Evolutionary conservation across 352 stramenopile genomes (phyloP).

Genomic region (Pythium biforme): DNA sequence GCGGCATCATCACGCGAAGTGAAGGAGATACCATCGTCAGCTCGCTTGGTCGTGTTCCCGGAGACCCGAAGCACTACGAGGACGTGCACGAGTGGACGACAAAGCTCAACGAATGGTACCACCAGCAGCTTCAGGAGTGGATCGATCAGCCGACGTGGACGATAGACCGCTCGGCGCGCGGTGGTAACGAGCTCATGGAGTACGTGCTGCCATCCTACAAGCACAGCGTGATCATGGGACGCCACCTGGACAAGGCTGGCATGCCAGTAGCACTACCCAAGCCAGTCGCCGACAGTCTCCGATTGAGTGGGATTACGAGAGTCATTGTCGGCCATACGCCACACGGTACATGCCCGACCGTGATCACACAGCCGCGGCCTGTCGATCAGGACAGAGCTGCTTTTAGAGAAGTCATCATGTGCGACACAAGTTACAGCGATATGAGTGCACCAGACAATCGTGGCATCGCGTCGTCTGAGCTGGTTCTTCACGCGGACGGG

Average conservation of each 20-base stretch:
- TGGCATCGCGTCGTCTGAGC: conserved; percentile 67
- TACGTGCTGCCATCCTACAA: conserved; percentile 66
- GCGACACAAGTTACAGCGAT: conserved; percentile 93
- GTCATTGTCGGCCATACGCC: conserved; percentile 92
- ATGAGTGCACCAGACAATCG: conserved; percentile 67
- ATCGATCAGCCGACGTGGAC: conserved; percentile 77
- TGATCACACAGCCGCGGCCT: conserved; percentile 54
- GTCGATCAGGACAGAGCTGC: conserved; percentile 1
- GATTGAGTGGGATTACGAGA: conserved; percentile 71
- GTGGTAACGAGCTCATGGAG: conserved; percentile 64
- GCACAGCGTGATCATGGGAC: conserved; percentile 73
- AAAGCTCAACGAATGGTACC: conserved; percentile 85
- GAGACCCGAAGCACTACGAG: conserved; percentile 31
- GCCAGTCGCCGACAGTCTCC: conserved; percentile 50
- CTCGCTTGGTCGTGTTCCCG: conserved; percentile 77
- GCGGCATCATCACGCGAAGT: conserved; percentile 65
- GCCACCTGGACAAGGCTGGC: conserved; percentile 63
- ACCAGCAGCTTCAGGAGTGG: conserved; percentile 72
- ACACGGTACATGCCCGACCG: conserved; percentile 89
- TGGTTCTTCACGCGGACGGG: conserved; percentile 66
- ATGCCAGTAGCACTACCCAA: conserved; percentile 65
- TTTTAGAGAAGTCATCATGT: conserved; percentile 86
- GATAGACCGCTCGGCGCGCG: conserved; percentile 44
- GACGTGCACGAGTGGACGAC: conserved; percentile 53
- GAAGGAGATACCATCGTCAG: conserved; percentile 34